Conservation (phyloP, 1,284 basidiomycete species). For the Taiwanofungus camphoratus region DNA sequence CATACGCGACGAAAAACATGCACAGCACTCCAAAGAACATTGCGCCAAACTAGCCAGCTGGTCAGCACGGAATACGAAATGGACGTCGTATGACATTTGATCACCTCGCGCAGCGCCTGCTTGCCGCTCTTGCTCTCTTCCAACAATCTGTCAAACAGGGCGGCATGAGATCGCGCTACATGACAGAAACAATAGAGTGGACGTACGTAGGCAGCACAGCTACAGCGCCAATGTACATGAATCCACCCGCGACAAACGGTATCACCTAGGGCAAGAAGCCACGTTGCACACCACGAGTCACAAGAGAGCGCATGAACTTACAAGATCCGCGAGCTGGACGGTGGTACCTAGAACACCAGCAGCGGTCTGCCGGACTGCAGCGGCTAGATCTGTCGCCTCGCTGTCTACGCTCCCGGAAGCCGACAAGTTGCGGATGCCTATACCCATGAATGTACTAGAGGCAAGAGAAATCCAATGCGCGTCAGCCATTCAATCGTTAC, state of each 20-base stretch:
- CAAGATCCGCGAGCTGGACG: constrained; percentile 70
- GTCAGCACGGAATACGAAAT: constrained; percentile 4
- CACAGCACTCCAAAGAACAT: constrained; percentile 85
- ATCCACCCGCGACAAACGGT: constrained; percentile 89
- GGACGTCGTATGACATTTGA: background rate
- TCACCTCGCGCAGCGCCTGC: constrained; percentile 82
- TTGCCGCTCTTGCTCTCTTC: constrained; percentile 80
- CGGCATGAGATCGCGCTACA: constrained; percentile 1
- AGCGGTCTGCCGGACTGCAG: constrained; percentile 66
- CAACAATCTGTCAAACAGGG: constrained; percentile 49
- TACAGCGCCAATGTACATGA: constrained; percentile 87
- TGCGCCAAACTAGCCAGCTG: constrained; percentile 81
- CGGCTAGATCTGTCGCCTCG: constrained; percentile 52
- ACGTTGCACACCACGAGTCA: constrained; percentile 11
- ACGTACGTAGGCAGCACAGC: constrained; percentile 84
- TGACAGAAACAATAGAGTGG: constrained; percentile 2
- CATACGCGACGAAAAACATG: constrained; percentile 86
- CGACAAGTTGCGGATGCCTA: constrained; percentile 73
- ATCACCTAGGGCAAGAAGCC: constrained; percentile 56
- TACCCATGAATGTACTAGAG: constrained; percentile 80
- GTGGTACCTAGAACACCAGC: constrained; percentile 78
- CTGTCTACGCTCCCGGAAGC: constrained; percentile 39
- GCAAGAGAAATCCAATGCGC: constrained; percentile 21
- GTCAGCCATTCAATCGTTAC: constrained; percentile 1
- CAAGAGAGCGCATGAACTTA: constrained; percentile 30